Percentiles rank a stretch among this genome's conserved stretches.
These are phyloP conservation scores for Physaria fendleri DNA, from an alignment of 345 rosid genomes.

Conservation along the genomic window DNA sequence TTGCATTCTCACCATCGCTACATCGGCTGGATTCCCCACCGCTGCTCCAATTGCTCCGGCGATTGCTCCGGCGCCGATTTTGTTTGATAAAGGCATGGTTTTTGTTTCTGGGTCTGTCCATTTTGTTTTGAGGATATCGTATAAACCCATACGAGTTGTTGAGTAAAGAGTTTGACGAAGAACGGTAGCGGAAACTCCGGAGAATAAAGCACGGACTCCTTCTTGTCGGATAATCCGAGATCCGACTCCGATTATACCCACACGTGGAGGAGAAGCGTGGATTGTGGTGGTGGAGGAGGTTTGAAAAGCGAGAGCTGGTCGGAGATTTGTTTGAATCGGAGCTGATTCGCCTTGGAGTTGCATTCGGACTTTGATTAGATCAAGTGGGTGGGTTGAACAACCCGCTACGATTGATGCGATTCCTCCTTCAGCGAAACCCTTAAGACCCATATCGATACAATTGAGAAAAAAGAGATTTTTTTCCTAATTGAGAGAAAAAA, in stretches of 20 bases:
- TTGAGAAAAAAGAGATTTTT: no score
- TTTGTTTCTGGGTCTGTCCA: slow-evolving; percentile 68
- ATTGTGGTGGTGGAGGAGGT: slow-evolving; percentile 28
- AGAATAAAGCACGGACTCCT: slow-evolving; percentile 61
- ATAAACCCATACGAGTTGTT: slow-evolving; percentile 86
- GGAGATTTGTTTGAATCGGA: slow-evolving; percentile 37
- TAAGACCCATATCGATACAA: slow-evolving; percentile 63
- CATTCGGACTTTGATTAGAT: slow-evolving; percentile 84
- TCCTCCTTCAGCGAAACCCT: slow-evolving; percentile 90
- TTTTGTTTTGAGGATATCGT: slow-evolving; percentile 56
- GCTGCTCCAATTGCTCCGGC: slow-evolving; percentile 84
- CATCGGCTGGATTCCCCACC: slow-evolving; percentile 86
- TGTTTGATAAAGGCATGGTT: slow-evolving; percentile 43
- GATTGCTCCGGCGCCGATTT: slow-evolving; percentile 55
- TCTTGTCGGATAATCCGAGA: slow-evolving; percentile 47
- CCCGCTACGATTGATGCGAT: slow-evolving; percentile 78
- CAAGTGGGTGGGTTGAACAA: slow-evolving; percentile 80
- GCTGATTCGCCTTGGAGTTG: slow-evolving; percentile 74
- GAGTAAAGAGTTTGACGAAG: slow-evolving; percentile 84
- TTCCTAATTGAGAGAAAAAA: no score
- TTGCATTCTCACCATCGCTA: slow-evolving; percentile 95
- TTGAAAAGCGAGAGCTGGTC: slow-evolving; percentile 65
- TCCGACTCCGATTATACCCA: slow-evolving; percentile 54
- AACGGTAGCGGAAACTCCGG: slow-evolving; percentile 80
- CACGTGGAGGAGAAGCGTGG: slow-evolving; percentile 40